Percentiles rank a stretch among this genome's conserved stretches.
These are phyloP conservation scores for Calonectria pteridis DNA, from an alignment of 2,329 filamentous ascomycete genomes.

Conservation along the genomic window DNA sequence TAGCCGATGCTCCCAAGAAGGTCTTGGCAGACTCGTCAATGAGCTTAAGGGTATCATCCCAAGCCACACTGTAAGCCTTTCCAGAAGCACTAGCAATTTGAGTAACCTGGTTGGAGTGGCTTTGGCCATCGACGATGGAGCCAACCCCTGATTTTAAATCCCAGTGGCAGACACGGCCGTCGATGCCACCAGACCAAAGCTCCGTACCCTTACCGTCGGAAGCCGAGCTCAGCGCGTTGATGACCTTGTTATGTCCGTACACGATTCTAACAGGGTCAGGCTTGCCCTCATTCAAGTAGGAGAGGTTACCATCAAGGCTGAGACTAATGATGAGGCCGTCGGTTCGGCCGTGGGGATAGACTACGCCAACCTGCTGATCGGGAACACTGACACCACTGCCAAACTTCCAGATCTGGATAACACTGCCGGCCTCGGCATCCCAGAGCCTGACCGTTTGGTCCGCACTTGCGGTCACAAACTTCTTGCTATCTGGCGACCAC, in stretches of 20 bases:
- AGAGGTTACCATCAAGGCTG: constrained; percentile 88
- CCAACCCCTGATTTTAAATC: constrained; percentile 78
- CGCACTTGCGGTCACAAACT: constrained; percentile 90
- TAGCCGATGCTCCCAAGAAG: constrained; percentile 77
- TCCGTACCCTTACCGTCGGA: constrained; percentile 69
- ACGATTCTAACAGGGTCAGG: constrained; percentile 78
- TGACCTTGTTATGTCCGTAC: constrained; percentile 90
- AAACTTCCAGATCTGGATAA: constrained; percentile 85
- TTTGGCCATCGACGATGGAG: constrained; percentile 80
- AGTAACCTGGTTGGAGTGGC: constrained; percentile 87
- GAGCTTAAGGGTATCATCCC: constrained; percentile 91
- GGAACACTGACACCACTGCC: constrained; percentile 82
- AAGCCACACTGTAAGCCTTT: constrained; percentile 86
- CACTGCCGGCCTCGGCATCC: constrained; percentile 85
- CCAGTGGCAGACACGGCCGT: constrained; percentile 90
- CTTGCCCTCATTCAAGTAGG: constrained; percentile 83
- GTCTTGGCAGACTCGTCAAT: constrained; percentile 81
- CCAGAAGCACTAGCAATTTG: constrained; percentile 75
- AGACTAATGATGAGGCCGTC: constrained; percentile 93
- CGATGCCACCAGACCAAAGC: constrained; percentile 91
- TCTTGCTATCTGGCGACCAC: constrained; percentile 89
- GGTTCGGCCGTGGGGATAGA: constrained; percentile 84
- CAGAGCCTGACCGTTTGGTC: constrained; percentile 96
- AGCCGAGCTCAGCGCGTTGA: constrained; percentile 75
- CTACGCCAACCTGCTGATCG: constrained; percentile 94